Evolutionary conservation across 495 filamentous ascomycete genomes (phyloP), one percentile per base, ranked within the genome.

Genomic region (Penicillium daleae): DNA sequence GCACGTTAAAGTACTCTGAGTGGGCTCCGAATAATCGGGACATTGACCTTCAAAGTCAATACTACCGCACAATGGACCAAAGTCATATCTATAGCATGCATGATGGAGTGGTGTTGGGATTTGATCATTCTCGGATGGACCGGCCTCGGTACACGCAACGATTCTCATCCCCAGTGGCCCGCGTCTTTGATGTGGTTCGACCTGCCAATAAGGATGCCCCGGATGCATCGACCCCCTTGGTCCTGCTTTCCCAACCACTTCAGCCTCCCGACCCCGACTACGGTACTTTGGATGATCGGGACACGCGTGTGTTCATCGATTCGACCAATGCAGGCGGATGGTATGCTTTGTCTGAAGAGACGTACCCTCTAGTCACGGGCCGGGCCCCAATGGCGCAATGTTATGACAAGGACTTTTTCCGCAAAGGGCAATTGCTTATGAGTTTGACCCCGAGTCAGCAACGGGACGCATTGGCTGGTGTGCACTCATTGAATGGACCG

Each of bases 11-110:
- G 63, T 99, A 95, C 73, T 91, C 91, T 24, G 95, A 99, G 73
- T 99, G 95, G 95, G 89, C 87, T 0, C 91, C 93, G 10, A 99
- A 99, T 73, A 96, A 90, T 52, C 90, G 87, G 46, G 94, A 99
- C 69, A 85, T 85, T 58, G 95, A 99, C 74, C 87, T 99, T 17
- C 86, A 90, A 63, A 86, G 85, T 46, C 92, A 98, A 64, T 93
- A 98, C 66, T 79, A 78, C 24, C 76, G 76, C 4, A 91, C 92
- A 10, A 90, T 92, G 80, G 95, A 98, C 73, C 86, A 89, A 60
- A 91, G 89, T 44, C 97, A 97, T 75, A 87, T 98, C 26, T 92
- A 93, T 67, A 89, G 89, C 56, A 86, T 89, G 70, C 91, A 92
- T 63, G 91, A 98, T 74, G 95, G 95, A n/a, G 83, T 85, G 24